A percentile compares a stretch with the other conserved stretches of the same genome.
Evolutionary conservation across 805 yeast species (phyloP).

Genomic region (Hanseniaspora pseudoguilliermondii): DNA sequence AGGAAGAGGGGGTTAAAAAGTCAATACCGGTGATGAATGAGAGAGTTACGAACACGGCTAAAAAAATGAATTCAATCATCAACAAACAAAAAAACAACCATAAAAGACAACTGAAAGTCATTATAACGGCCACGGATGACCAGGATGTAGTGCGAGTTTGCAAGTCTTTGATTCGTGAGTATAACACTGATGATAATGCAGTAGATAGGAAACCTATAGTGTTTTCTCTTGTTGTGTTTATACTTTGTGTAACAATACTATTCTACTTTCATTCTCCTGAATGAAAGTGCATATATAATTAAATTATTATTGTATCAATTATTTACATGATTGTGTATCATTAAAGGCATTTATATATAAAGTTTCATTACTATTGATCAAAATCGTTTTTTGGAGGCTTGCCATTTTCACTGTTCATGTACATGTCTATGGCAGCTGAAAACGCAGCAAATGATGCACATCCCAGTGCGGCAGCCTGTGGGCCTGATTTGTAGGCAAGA

Average conservation of each 20-base stretch:
- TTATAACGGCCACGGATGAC: conserved; percentile 11
- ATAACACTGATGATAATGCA: neutral
- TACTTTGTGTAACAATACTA: neutral
- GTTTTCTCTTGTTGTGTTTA: neutral
- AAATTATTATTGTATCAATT: neutral
- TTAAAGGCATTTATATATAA: neutral
- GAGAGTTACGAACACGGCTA: conserved; percentile 15
- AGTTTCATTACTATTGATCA: conserved; percentile 34
- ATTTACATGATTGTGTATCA: neutral
- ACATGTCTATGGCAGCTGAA: conserved; percentile 74
- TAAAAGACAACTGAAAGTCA: conserved; percentile 17
- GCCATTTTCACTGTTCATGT: conserved; percentile 70
- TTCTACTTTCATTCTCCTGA: neutral
- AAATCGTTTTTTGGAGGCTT: conserved; percentile 83
- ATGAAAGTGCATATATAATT: too few species aligned
- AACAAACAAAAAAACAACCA: conserved; percentile 14
- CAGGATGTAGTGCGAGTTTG: conserved; percentile 9
- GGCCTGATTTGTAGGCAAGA: conserved; percentile 82
- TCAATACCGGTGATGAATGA: neutral
- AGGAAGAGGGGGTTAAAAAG: neutral
- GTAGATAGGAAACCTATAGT: neutral
- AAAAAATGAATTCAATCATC: conserved; percentile 16
- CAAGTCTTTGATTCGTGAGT: neutral
- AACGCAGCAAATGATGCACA: conserved; percentile 98
- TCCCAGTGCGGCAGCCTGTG: conserved; percentile 79